Evolutionary conservation across 768 basidiomycete genomes (phyloP), one percentile per base, ranked within the genome.

Genomic region (Tricholoma furcatifolium): DNA sequence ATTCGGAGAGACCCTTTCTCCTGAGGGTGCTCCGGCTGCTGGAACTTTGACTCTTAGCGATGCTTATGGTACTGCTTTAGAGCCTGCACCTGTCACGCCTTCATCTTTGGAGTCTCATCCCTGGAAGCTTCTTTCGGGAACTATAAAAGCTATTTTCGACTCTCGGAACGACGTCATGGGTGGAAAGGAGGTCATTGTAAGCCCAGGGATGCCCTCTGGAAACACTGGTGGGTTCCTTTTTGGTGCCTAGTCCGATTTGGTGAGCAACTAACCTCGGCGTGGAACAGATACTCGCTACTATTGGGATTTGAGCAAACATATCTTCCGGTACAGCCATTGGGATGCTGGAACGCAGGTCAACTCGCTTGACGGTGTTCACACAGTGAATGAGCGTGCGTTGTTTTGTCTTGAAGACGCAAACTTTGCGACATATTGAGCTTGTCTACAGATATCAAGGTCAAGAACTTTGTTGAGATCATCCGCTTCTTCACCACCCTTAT

Each of bases 51-150:
- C 67, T 2, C 70, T 89, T 23, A 76, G 69, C 36, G 81, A 80
- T 50, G 77, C 80, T 0, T 82, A 70, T 50, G 67, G 65, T 12
- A 72, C 69, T 4, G 78, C 74, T 6, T 67, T 88, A 6, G 84
- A 88, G 57, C 87, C 87, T 14, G 87, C 89, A 2, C 87, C 86
- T 0, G 67, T 87, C 34, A 81, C 86, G 43, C 74, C 83, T 57
- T 73, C 70, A 9, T 74, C 73, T 43, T 61, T 69, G 48, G 70
- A 72, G 24, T 74, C 76, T 30, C 67, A 62, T 11, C 72, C 81
- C 15, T 87, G 76, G 54, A 65, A 69, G 46, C 58, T 87, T 9
- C 71, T 87, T 18, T 79, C 83, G 34, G 86, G 84, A 12, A 83
- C 81, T 2, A 87, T 87, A 62, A 85, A 82, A 58, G 77, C 83